Base-by-base conservation (phyloP, 2,329 filamentous ascomycete genomes). In the Ascochyta viciae-villosae region DNA sequence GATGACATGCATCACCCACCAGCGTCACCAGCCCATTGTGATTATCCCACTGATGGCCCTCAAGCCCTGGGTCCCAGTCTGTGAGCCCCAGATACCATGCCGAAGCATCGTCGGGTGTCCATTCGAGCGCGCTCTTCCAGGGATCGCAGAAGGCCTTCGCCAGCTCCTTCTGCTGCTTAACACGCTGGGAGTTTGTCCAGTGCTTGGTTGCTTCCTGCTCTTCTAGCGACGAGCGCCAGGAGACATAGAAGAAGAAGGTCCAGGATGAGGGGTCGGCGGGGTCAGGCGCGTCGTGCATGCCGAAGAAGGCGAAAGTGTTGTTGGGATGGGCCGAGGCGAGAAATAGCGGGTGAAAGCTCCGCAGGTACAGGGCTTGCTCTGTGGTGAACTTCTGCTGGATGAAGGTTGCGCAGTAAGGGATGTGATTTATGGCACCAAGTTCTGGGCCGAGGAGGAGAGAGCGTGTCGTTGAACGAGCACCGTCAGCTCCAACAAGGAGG, bases 191-290 rank as follows among this genome's bases (percentile, higher is more conserved):
- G 38, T 72, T 61, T 5, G 73, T 71, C 65, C 74, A 76, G 41
- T 66, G 15, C 38, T 65, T 67, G 38, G 76, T 77, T 33, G 66
- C 65, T 9, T 73, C 73, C 57, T 82, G 79, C 56, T 80, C 75
- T 47, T 80, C 74, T 1, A 77, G 26, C 31, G 64, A 70, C 9
- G 66, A 74, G 16, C 49, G 60, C 77, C 78, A 81, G 10, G 79
- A 81, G 46, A 82, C 78, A 63, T 82, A 82, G 67, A 78, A 81
- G 65, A 78, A 78, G 60, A 81, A 81, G 3, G 72, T 74, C 79
- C 78, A 80, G 5, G 66, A 68, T 22, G 77, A 76, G 1, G 78
- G 79, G 9, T 73, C 62, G 16, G 74, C 65, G 13, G 69, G 58
- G 40, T 76, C 69, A 3, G 74, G 66, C 5, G 70, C 78, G 59